Evolutionary conservation across 2,329 filamentous ascomycete species (phyloP).

Genomic region (Fusarium drepaniforme): DNA sequence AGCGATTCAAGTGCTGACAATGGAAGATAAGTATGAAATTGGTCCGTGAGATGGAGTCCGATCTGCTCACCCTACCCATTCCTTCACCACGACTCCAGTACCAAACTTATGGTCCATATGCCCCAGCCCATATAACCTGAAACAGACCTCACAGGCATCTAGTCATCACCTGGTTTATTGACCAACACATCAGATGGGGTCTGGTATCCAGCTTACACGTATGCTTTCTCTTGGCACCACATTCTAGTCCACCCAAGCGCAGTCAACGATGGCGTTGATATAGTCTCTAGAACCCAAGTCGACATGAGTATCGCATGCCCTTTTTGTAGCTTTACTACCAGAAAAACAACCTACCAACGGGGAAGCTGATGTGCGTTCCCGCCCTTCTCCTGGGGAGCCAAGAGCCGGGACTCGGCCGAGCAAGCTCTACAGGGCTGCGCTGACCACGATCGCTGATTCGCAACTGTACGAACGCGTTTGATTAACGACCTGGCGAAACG

Average conservation of each 20-base stretch:
- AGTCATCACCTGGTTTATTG: slow-evolving; percentile 2
- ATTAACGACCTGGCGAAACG: neutral
- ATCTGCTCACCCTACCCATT: neutral
- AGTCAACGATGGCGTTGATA: neutral
- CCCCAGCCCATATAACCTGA: neutral
- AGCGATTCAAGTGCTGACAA: neutral
- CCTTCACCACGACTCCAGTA: neutral
- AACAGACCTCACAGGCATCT: slow-evolving; percentile 1
- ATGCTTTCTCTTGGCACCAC: slow-evolving; percentile 5
- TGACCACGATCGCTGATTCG: slow-evolving; percentile 26
- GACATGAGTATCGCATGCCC: neutral
- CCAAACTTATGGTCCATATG: neutral
- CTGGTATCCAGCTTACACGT: slow-evolving; percentile 1
- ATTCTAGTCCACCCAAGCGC: neutral
- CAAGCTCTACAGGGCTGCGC: slow-evolving; percentile 21
- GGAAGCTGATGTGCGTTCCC: slow-evolving; percentile 1
- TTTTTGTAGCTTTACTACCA: neutral
- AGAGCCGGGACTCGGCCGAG: slow-evolving; percentile 38
- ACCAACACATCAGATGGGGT: neutral
- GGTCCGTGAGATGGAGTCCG: neutral
- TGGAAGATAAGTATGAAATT: neutral
- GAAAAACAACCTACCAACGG: neutral
- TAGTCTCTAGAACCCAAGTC: neutral
- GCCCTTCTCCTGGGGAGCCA: neutral
- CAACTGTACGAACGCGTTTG: slow-evolving; percentile 10